Conservation (phyloP, 2,329 filamentous ascomycete genomes). For the Paracamarosporium sp. region DNA sequence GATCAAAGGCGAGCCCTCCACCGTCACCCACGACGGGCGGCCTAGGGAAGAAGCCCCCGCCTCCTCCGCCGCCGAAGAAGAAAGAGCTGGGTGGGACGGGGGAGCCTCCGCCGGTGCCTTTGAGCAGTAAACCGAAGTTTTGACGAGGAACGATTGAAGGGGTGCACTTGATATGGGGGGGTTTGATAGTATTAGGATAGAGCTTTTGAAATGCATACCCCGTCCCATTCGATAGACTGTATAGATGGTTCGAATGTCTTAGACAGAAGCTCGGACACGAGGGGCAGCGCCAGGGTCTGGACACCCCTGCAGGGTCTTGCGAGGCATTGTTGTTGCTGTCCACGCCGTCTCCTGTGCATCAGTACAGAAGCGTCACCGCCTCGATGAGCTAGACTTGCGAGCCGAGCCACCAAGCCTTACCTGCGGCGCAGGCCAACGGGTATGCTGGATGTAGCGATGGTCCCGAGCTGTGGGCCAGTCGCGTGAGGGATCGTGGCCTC, state of each 20-base stretch:
- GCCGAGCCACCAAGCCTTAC: constrained; percentile 13
- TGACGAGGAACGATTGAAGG: background rate
- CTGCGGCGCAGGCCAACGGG: constrained; percentile 16
- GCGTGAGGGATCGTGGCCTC: constrained; percentile 16
- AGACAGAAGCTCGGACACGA: background rate
- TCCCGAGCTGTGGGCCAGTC: constrained; percentile 26
- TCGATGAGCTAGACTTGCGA: background rate
- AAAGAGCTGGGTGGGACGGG: constrained; percentile 52
- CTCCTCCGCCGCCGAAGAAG: constrained; percentile 66
- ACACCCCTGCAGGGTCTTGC: background rate
- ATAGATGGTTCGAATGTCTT: background rate
- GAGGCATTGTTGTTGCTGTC: background rate
- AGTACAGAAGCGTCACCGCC: background rate
- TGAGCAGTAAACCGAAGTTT: constrained; percentile 62
- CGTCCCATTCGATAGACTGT: constrained; percentile 23
- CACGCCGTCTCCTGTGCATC: background rate
- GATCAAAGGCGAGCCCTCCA: constrained; percentile 24
- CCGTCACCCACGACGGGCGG: constrained; percentile 39
- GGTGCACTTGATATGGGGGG: background rate
- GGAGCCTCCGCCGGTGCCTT: constrained; percentile 62
- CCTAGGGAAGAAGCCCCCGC: constrained; percentile 61
- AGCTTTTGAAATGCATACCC: constrained; percentile 3
- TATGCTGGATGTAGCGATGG: constrained; percentile 30
- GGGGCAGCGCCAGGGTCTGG: background rate
- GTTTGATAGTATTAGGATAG: background rate